phyloP scores from a whole-genome alignment of 805 yeast species.

The Dipodascopsis tothii region DNA sequence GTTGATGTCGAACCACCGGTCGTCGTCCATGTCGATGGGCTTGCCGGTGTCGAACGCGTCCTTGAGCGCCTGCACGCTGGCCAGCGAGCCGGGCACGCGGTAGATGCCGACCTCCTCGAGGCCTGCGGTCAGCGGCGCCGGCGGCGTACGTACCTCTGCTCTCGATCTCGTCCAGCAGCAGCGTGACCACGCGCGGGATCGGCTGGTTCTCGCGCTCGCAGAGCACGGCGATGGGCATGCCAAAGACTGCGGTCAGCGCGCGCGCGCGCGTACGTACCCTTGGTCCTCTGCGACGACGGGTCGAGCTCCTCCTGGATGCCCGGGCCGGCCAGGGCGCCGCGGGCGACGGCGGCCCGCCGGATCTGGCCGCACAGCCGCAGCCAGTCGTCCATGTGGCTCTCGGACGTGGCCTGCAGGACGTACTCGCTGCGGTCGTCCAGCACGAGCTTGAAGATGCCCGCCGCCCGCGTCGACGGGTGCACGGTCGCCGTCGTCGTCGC shows the following conservation, averaged over 20 bases:
- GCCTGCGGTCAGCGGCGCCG: slow-evolving; percentile 37
- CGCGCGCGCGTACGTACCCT: slow-evolving; percentile 23
- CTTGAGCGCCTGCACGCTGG: slow-evolving; percentile 48
- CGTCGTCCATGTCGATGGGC: slow-evolving; percentile 41
- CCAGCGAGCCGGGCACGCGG: slow-evolving; percentile 61
- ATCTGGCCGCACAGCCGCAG: slow-evolving; percentile 32
- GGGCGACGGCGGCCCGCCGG: background rate
- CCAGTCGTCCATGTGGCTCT: slow-evolving; percentile 69
- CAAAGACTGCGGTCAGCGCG: slow-evolving; percentile 52
- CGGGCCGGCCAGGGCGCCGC: too few species aligned
- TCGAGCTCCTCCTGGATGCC: too few species aligned
- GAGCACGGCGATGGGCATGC: slow-evolving; percentile 71
- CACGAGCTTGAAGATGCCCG: slow-evolving; percentile 37
- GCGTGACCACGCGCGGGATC: slow-evolving; percentile 60
- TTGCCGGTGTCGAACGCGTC: slow-evolving; percentile 48
- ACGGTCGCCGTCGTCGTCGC: slow-evolving; percentile 36
- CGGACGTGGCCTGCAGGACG: slow-evolving; percentile 59
- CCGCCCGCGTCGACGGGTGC: slow-evolving; percentile 28
- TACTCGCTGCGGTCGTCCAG: slow-evolving; percentile 46
- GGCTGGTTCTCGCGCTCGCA: slow-evolving; percentile 61
- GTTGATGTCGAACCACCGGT: slow-evolving; percentile 69
- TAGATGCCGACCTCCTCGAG: slow-evolving; percentile 86
- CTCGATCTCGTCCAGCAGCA: slow-evolving; percentile 69
- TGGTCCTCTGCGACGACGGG: background rate
- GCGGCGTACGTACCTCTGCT: slow-evolving; percentile 34